phyloP scores from a whole-genome alignment of 2,329 filamentous ascomycete genomes.

The Phaeoacremonium minimum region DNA sequence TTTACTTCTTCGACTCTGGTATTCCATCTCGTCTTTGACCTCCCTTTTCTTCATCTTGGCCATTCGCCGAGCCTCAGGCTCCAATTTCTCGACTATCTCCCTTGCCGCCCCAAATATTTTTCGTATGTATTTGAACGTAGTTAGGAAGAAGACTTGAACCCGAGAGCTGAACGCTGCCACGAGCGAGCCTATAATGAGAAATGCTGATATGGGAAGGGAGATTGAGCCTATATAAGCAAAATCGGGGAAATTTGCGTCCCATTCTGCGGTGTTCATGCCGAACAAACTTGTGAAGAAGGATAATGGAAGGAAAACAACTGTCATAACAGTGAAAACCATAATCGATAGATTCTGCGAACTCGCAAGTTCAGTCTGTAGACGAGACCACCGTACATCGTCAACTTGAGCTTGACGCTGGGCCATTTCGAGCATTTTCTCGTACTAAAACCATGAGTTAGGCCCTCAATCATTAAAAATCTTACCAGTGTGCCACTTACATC shows the following conservation, averaged over 20 bases:
- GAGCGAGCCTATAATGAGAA: slow-evolving; percentile 45
- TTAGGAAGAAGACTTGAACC: slow-evolving; percentile 26
- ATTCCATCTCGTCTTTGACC: slow-evolving; percentile 14
- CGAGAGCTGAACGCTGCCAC: slow-evolving; percentile 51
- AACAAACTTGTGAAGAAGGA: slow-evolving; percentile 64
- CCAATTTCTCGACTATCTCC: slow-evolving; percentile 13
- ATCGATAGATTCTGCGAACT: slow-evolving; percentile 58
- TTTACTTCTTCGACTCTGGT: slow-evolving; percentile 13
- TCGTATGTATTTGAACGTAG: slow-evolving; percentile 14
- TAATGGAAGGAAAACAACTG: slow-evolving; percentile 59
- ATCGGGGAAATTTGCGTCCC: slow-evolving; percentile 38
- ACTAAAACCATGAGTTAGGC: slow-evolving; percentile 35
- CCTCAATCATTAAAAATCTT: background rate
- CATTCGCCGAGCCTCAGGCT: slow-evolving; percentile 16
- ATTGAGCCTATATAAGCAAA: slow-evolving; percentile 42
- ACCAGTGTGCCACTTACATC: slow-evolving; percentile 35
- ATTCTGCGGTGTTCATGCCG: slow-evolving; percentile 61
- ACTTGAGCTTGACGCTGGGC: slow-evolving; percentile 64
- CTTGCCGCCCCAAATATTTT: slow-evolving; percentile 6
- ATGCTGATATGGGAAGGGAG: slow-evolving; percentile 40
- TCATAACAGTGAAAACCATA: slow-evolving; percentile 63
- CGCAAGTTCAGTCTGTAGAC: slow-evolving; percentile 59
- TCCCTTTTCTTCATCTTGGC: slow-evolving; percentile 12
- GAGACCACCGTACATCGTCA: slow-evolving; percentile 59
- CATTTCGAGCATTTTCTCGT: slow-evolving; percentile 63